Evolutionary conservation across 371 early-diverging fungal species (phyloP).

Genomic region (Dinochytrium kinnereticum): DNA sequence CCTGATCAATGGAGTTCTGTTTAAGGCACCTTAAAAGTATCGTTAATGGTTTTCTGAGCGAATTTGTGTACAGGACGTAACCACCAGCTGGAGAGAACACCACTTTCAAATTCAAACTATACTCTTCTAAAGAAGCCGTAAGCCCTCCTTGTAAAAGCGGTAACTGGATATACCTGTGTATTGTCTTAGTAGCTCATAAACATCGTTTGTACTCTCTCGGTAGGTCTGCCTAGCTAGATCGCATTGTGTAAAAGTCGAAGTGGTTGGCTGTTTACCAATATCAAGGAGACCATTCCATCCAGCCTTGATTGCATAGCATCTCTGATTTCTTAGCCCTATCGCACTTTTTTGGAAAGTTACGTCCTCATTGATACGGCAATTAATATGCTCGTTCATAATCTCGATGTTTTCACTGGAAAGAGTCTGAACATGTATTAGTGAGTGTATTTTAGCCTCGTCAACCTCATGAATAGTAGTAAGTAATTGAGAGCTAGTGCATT

Average conservation of each 20-base stretch:
- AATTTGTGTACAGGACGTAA: constrained; percentile 59
- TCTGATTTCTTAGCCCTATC: constrained; percentile 80
- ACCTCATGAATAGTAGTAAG: constrained; percentile 23
- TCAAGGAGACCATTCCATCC: constrained; percentile 89
- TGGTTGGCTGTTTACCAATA: constrained; percentile 67
- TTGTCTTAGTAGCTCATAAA: constrained; percentile 65
- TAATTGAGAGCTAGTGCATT: constrained; percentile 45
- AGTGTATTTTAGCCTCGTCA: not conserved
- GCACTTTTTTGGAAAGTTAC: constrained; percentile 71
- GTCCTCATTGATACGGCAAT: constrained; percentile 63
- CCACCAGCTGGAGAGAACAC: constrained; percentile 66
- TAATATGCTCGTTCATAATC: constrained; percentile 43
- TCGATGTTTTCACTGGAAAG: constrained; percentile 36
- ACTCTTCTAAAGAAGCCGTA: too few species aligned
- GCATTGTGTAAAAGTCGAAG: not conserved
- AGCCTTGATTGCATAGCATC: constrained; percentile 71
- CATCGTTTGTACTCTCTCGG: constrained; percentile 83
- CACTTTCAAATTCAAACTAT: constrained; percentile 66
- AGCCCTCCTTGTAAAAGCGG: not conserved
- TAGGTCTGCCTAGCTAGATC: constrained; percentile 77
- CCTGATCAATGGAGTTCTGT: not conserved
- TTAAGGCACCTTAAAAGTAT: constrained; percentile 32
- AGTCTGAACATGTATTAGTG: not conserved
- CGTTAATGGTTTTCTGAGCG: too few species aligned
- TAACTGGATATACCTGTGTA: not conserved